Evolutionary conservation across 1,284 basidiomycete genomes (phyloP).

Genomic region (Erythrobasidium hasegawianum): DNA sequence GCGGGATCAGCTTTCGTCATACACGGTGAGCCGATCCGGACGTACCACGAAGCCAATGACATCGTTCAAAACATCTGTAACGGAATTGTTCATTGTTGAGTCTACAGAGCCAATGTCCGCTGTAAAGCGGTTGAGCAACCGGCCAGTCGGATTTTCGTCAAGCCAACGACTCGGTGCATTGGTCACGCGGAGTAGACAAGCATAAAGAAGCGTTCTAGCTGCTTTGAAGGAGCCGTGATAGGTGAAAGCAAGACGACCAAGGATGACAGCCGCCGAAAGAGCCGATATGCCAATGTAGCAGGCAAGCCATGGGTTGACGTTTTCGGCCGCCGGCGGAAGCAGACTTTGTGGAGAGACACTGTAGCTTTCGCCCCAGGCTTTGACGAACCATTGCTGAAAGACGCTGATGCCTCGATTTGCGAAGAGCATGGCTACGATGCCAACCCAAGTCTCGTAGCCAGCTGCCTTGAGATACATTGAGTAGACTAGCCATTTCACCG

Average conservation of each 20-base stretch:
- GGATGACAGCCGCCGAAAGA: slow-evolving; percentile 50
- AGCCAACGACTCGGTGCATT: slow-evolving; percentile 60
- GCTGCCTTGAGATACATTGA: slow-evolving; percentile 58
- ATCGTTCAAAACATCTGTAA: slow-evolving; percentile 30
- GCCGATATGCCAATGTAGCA: slow-evolving; percentile 47
- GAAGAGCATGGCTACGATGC: slow-evolving; percentile 55
- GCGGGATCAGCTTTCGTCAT: not conserved
- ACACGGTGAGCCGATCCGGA: not conserved
- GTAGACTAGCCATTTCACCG: slow-evolving; percentile 49
- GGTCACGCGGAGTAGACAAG: slow-evolving; percentile 55
- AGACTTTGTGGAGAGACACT: not conserved
- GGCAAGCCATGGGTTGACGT: slow-evolving; percentile 52
- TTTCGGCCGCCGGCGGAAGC: slow-evolving; percentile 50
- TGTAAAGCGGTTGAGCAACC: slow-evolving; percentile 71
- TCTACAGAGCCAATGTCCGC: slow-evolving; percentile 73
- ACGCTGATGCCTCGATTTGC: slow-evolving; percentile 53
- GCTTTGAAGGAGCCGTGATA: slow-evolving; percentile 62
- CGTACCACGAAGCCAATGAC: slow-evolving; percentile 18
- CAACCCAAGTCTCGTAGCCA: slow-evolving; percentile 50
- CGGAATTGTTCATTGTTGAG: slow-evolving; percentile 54
- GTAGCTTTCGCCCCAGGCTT: slow-evolving; percentile 55
- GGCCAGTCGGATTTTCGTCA: slow-evolving; percentile 58
- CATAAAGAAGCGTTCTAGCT: slow-evolving; percentile 58
- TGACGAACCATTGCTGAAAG: slow-evolving; percentile 69
- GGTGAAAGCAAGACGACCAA: slow-evolving; percentile 58